These are phyloP conservation scores for Selaginella tamariscina DNA, from an alignment of 75 land plant species.

Conservation along the genomic window DNA sequence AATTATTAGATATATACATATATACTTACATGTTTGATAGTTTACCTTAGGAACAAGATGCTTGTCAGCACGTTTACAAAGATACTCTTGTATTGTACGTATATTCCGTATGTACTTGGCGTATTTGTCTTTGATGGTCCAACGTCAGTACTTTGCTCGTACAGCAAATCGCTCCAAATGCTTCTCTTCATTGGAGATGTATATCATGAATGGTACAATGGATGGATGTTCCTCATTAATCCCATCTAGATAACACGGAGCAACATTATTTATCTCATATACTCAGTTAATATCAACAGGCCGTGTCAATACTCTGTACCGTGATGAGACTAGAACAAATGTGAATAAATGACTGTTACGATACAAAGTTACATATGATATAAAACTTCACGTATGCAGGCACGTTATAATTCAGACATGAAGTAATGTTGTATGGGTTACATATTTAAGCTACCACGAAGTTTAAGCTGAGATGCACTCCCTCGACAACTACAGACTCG, in stretches of 20 bases:
- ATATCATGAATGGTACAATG: constrained; percentile 87
- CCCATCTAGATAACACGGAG: constrained; percentile 98
- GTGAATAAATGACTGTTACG: background rate
- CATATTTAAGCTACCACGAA: constrained; percentile 55
- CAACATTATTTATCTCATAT: no score
- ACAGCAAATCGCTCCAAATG: constrained; percentile 95
- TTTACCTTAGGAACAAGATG: constrained; percentile 79
- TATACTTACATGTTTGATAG: no score
- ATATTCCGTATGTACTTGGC: constrained; percentile 90
- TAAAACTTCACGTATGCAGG: background rate
- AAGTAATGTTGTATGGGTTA: background rate
- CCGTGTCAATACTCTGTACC: no score
- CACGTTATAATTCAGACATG: no score
- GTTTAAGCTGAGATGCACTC: constrained; percentile 86
- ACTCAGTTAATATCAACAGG: no score
- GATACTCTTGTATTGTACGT: constrained; percentile 82
- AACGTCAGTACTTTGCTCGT: constrained; percentile 95
- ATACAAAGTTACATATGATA: background rate
- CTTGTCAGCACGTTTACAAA: constrained; percentile 79
- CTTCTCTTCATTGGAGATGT: constrained; percentile 82
- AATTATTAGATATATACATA: no score
- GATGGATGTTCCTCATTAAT: constrained; percentile 99
- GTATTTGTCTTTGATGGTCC: constrained; percentile 92
- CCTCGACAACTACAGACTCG: constrained; percentile 89
- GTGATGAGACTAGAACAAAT: background rate